These are phyloP conservation scores for Aspergillus sclerotialis DNA, from an alignment of 2,329 filamentous ascomycete genomes.

Conservation along the genomic window DNA sequence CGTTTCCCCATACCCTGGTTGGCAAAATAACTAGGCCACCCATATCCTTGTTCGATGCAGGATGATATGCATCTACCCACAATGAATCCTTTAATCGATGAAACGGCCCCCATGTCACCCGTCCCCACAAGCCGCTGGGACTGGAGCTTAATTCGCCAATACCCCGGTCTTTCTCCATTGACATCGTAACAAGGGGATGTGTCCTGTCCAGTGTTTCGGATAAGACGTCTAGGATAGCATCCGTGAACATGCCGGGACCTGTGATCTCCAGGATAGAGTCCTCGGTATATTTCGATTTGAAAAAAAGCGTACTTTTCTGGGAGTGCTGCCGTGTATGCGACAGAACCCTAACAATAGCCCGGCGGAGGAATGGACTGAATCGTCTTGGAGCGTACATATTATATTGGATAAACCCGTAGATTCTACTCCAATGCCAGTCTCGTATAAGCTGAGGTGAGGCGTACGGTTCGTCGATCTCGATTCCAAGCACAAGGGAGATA, in stretches of 20 bases:
- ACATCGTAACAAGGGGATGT: neutral
- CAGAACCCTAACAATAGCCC: neutral
- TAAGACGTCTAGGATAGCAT: neutral
- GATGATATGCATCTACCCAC: conserved; percentile 18
- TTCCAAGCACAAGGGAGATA: neutral
- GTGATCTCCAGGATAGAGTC: neutral
- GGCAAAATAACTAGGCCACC: conserved; percentile 86
- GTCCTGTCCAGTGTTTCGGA: neutral
- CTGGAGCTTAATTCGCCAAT: neutral
- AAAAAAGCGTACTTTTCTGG: neutral
- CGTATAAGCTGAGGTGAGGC: neutral
- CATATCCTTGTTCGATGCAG: conserved; percentile 42
- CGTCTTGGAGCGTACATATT: neutral
- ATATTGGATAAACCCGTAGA: neutral
- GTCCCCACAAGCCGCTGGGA: neutral
- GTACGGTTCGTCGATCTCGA: neutral
- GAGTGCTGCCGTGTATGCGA: neutral
- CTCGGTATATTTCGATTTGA: neutral
- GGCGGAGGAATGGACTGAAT: neutral
- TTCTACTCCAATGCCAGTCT: neutral
- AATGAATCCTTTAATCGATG: conserved; percentile 12
- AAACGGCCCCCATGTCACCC: neutral
- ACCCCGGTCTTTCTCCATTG: neutral
- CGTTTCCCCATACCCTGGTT: conserved; percentile 52
- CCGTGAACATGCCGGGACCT: neutral